phyloP scores from a whole-genome alignment of 371 early-diverging fungal species.

The Dichotomocladium elegans region DNA sequence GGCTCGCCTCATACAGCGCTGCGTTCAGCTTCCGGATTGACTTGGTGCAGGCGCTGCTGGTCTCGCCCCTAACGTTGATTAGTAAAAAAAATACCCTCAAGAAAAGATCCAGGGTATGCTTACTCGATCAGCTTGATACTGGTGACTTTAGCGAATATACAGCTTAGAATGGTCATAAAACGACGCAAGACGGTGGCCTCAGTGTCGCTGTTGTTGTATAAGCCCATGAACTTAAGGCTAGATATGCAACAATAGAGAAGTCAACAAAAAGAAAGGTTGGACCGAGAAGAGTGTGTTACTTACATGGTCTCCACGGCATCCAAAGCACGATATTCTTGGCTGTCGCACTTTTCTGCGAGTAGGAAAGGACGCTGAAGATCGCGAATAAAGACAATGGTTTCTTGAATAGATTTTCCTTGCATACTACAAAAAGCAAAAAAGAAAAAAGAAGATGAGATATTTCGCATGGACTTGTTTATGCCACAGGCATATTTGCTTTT shows the following conservation, averaged over 20 bases:
- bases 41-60: no score
- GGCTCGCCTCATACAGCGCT: no score
- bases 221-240: background rate
- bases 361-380: background rate
- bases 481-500: background rate
- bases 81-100: no score
- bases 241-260: background rate
- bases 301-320: background rate
- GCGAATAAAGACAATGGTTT: background rate
- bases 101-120: no score
- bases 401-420: background rate
- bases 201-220: background rate
- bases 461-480: background rate
- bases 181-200: background rate
- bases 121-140: no score
- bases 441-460: background rate
- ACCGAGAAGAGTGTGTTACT: slow-evolving; percentile 1
- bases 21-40: no score
- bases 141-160: no score
- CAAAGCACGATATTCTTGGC: background rate
- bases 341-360: background rate
- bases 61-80: no score
- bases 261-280: background rate
- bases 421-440: background rate
- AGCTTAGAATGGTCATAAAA: background rate